Evolutionary conservation across 176 grass and related monocot species (phyloP), one percentile per base, ranked within the genome.

Genomic region (Tillandsia fasciculata): DNA sequence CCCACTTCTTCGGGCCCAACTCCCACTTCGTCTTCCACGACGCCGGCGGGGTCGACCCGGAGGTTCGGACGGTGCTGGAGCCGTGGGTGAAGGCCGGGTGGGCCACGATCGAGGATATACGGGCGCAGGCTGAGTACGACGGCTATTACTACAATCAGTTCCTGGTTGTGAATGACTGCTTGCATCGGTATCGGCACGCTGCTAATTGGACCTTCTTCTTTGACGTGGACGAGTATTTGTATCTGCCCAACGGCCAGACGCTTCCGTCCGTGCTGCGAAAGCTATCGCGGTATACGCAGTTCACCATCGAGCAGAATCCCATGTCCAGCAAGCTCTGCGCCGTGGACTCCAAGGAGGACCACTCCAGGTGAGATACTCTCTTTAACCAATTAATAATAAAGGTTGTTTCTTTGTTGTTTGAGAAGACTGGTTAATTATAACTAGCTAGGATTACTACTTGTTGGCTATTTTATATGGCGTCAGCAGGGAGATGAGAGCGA

Each of bases 181-280:
- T 96, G 72, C 87, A 91, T 75, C 77, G 85, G 0, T 81, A 96
- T 66, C 74, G 91, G 24, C 83, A 88, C 49, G 72, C 77, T 12
- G 91, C 91, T 13, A 91, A 96, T 22, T 96, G 91, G 91, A 96
- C 91, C 67, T 96, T 96, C 85, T 96, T 96, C 85, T 96, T 91
- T 73, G 91, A 96, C 63, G 82, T 96, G 57, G 91, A 96, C 22
- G 91, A 96, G 77, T 96, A 91, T 71, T 26, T 96, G 3, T 91
- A 88, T 68, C 73, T 96, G 51, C 87, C 91, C 15, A 70, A 68
- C 15, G 87, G 91, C 0, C 74, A 58, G 22, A 74, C 72, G 12
- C 87, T 96, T 1, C 66, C 76, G 3, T 2, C 82, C 49, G 91
- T 84, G 78, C 51, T 96, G 74, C 72, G 50, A 13, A 79, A 75